These are phyloP conservation scores for Brassica rapa DNA, from an alignment of 345 rosid genomes.

Conservation along the genomic window DNA sequence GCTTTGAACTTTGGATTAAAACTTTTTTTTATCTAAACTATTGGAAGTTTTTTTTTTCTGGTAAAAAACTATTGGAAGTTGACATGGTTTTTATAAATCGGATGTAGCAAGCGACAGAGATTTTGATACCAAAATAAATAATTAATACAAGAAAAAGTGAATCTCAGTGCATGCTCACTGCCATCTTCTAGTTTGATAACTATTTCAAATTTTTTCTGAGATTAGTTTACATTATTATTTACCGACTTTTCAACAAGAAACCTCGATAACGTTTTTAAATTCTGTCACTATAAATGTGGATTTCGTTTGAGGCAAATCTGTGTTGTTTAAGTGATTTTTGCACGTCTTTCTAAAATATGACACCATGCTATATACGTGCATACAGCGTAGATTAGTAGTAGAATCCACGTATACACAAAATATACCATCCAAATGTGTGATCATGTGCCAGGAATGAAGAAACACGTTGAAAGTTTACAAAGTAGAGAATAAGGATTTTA, in stretches of 20 bases:
- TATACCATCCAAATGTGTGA: not conserved
- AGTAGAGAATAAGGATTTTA: not conserved
- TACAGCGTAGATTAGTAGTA: constrained; percentile 20
- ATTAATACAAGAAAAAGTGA: not conserved
- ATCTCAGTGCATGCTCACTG: not conserved
- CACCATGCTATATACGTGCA: constrained; percentile 25
- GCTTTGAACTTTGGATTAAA: not conserved
- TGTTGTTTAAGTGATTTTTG: constrained; percentile 1
- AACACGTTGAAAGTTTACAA: not conserved
- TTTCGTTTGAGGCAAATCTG: constrained; percentile 21
- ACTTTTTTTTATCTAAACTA: no score
- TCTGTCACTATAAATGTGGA: constrained; percentile 31
- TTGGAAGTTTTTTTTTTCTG: no score
- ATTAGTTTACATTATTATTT: constrained; percentile 4
- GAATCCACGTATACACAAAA: constrained; percentile 14
- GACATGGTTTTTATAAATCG: not conserved
- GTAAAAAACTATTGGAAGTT: not conserved
- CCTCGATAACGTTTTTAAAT: constrained; percentile 10
- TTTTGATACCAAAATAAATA: not conserved
- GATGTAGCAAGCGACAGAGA: not conserved
- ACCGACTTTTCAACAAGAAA: not conserved
- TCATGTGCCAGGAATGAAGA: no score
- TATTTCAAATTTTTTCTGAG: not conserved
- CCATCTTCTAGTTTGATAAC: not conserved
- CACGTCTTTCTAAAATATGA: constrained; percentile 19